phyloP scores from a whole-genome alignment of 495 filamentous ascomycete genomes.

The Melanomma pulvis-pyrius region DNA sequence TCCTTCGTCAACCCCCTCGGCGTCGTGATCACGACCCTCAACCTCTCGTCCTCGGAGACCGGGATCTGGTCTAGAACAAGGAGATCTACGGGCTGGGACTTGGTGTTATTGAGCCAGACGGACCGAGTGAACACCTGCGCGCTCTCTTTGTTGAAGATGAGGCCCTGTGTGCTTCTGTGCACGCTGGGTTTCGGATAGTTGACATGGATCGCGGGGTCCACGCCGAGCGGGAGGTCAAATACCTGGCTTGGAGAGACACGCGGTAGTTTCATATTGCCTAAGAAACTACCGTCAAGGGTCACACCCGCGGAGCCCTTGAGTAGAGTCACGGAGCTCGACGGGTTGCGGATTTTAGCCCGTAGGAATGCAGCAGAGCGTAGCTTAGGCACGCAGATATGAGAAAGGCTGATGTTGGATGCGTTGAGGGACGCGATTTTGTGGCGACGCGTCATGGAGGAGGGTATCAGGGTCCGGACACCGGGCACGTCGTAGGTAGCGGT shows the following conservation, averaged over 20 bases:
- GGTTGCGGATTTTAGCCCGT: conserved; percentile 64
- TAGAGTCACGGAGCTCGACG: conserved; percentile 56
- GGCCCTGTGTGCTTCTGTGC: conserved; percentile 54
- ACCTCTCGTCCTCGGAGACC: conserved; percentile 65
- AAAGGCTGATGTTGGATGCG: conserved; percentile 49
- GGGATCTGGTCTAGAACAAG: conserved; percentile 69
- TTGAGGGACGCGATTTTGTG: conserved; percentile 39
- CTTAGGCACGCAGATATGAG: conserved; percentile 65
- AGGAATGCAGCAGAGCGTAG: conserved; percentile 68
- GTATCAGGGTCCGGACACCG: conserved; percentile 52
- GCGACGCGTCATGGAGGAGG: conserved; percentile 52
- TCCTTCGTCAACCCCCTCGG: conserved; percentile 56
- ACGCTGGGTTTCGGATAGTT: conserved; percentile 65
- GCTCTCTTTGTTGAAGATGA: conserved; percentile 60
- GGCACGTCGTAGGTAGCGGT: conserved; percentile 67
- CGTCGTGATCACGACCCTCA: conserved; percentile 56
- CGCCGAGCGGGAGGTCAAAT: conserved; percentile 64
- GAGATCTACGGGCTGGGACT: conserved; percentile 53
- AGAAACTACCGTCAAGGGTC: conserved; percentile 69
- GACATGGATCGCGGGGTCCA: conserved; percentile 66
- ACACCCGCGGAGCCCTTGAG: conserved; percentile 63
- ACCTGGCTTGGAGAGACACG: conserved; percentile 62
- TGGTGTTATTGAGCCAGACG: conserved; percentile 63
- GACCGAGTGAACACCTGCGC: conserved; percentile 60
- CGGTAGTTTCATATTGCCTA: conserved; percentile 63